These are phyloP conservation scores for Plectosphaerella sp. DNA, from an alignment of 2,329 filamentous ascomycete genomes.

Conservation along the genomic window DNA sequence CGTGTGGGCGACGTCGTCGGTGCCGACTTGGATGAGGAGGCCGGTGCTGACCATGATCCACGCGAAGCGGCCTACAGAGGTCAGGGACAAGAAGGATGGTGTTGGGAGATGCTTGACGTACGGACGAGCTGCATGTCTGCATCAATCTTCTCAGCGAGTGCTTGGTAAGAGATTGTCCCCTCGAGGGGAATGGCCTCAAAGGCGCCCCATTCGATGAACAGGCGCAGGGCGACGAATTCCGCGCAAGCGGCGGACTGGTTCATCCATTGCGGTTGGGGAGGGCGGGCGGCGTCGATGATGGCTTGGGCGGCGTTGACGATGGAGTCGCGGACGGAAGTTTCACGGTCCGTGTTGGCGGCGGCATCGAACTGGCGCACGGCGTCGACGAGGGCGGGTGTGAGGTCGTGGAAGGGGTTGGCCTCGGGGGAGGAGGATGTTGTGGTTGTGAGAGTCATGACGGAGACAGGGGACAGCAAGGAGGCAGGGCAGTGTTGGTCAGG, in stretches of 20 bases:
- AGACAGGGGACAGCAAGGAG: too few relatives aligned
- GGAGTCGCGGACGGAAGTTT: neutral
- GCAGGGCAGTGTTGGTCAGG: too few relatives aligned
- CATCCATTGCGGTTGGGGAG: constrained; percentile 7
- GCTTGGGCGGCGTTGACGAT: constrained; percentile 5
- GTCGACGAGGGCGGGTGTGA: neutral
- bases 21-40: constrained; percentile 6
- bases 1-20: constrained; percentile 8
- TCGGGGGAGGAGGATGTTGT: neutral
- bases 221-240: constrained; percentile 4
- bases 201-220: constrained; percentile 26
- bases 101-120: neutral
- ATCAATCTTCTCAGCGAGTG: constrained; percentile 21
- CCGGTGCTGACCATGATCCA: constrained; percentile 5
- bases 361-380: neutral
- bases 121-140: constrained; percentile 22
- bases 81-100: neutral
- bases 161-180: constrained; percentile 20
- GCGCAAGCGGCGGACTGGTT: constrained; percentile 2
- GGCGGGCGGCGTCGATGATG: constrained; percentile 3
- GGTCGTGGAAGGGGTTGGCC: neutral
- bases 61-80: constrained; percentile 5
- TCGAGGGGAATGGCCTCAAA: constrained; percentile 25
- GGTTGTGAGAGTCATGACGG: neutral
- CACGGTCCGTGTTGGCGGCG: neutral